phyloP scores from a whole-genome alignment of 345 rosid species.

The Combretum micranthum region DNA sequence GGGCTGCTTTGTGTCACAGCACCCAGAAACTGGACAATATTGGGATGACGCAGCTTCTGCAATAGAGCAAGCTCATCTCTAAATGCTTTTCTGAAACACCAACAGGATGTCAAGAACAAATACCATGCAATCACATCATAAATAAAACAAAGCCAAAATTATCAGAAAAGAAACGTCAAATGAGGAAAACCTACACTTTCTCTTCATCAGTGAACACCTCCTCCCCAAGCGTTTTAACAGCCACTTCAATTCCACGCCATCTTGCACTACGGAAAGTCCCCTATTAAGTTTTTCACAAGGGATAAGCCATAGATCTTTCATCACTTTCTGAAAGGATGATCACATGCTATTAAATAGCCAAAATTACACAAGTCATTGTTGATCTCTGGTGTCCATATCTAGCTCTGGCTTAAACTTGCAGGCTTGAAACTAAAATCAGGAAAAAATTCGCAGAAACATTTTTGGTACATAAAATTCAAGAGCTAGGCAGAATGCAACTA shows the following conservation, averaged over 20 bases:
- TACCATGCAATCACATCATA: neutral
- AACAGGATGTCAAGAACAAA: conserved; percentile 13
- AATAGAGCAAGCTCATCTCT: conserved; percentile 75
- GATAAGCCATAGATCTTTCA: too few relatives aligned
- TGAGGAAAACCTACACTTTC: conserved; percentile 60
- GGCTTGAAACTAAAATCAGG: too few relatives aligned
- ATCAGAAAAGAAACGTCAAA: conserved; percentile 1
- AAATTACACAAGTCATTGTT: too few relatives aligned
- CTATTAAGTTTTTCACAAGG: conserved; percentile 20
- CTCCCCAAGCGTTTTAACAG: conserved; percentile 74
- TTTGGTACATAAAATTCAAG: too few relatives aligned
- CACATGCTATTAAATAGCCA: too few relatives aligned
- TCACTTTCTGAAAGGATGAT: too few relatives aligned
- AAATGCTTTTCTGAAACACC: conserved; percentile 58
- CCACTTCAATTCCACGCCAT: conserved; percentile 84
- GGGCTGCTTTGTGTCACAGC: conserved; percentile 89
- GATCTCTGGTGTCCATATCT: too few relatives aligned
- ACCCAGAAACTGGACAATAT: conserved; percentile 82
- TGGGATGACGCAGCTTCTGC: conserved; percentile 83
- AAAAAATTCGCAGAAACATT: too few relatives aligned
- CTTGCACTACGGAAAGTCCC: conserved; percentile 74
- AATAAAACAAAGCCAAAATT: neutral
- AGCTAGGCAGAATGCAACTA: too few relatives aligned
- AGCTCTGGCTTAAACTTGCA: too few relatives aligned
- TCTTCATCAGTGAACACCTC: conserved; percentile 59